These are phyloP conservation scores for Malbranchea zuffiana DNA, from an alignment of 2,329 filamentous ascomycete genomes.

Conservation along the genomic window DNA sequence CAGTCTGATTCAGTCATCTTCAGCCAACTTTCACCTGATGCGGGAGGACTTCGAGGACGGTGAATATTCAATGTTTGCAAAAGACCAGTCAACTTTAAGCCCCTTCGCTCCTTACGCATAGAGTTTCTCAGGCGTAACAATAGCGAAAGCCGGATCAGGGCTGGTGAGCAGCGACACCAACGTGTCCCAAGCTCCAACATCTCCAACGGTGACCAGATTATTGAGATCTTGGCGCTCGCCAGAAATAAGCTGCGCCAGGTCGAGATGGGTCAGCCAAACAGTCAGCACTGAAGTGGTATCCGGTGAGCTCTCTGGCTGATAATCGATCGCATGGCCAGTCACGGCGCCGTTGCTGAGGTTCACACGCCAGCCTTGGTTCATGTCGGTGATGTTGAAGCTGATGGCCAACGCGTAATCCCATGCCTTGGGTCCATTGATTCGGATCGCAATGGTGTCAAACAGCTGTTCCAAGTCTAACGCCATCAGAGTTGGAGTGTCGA, in stretches of 20 bases:
- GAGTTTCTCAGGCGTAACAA: slow-evolving; percentile 2
- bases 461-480: slow-evolving; percentile 15
- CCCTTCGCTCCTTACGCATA: no score
- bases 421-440: slow-evolving; percentile 14
- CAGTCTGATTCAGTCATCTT: no score
- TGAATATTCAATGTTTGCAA: no score
- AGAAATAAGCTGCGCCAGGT: neutral
- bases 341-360: slow-evolving; percentile 19
- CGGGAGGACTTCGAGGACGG: no score
- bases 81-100: no score
- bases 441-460: slow-evolving; percentile 16
- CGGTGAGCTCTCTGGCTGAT: neutral
- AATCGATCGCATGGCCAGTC: slow-evolving; percentile 6
- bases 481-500: neutral
- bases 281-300: neutral
- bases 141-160: neutral
- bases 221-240: neutral
- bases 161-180: neutral
- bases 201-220: neutral
- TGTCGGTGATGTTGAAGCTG: slow-evolving; percentile 15
- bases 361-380: slow-evolving; percentile 13
- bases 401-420: slow-evolving; percentile 11
- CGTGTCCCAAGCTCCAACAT: neutral
- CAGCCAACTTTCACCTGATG: no score
- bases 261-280: neutral